Conservation (phyloP, 2,329 filamentous ascomycete species). For the Sclerotinia nivalis region DNA sequence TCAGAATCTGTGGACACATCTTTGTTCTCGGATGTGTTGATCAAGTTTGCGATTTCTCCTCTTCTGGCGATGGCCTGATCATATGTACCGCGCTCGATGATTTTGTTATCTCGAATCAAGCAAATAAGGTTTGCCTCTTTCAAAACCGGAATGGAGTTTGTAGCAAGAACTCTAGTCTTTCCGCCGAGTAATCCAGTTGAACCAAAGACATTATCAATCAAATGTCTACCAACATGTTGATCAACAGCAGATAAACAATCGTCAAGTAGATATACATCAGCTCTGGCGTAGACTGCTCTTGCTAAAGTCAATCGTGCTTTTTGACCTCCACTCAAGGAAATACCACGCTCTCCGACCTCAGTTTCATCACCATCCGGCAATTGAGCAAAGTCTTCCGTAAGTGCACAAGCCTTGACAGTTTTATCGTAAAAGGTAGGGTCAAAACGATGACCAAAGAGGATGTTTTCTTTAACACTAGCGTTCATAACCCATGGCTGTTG, state of each 20-base stretch:
- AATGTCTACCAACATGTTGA: constrained; percentile 90
- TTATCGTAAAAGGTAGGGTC: constrained; percentile 93
- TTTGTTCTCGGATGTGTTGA: constrained; percentile 70
- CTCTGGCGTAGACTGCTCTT: constrained; percentile 90
- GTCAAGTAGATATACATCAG: constrained; percentile 94
- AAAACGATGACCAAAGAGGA: constrained; percentile 92
- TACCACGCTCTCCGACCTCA: constrained; percentile 93
- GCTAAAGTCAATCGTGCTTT: constrained; percentile 92
- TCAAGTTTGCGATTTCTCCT: constrained; percentile 80
- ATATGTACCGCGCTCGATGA: constrained; percentile 87
- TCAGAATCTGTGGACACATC: constrained; percentile 48
- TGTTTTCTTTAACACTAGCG: constrained; percentile 94
- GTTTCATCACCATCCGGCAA: constrained; percentile 96
- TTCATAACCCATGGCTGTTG: constrained; percentile 98
- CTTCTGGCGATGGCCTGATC: constrained; percentile 91
- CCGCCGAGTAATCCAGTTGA: constrained; percentile 75
- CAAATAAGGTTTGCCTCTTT: constrained; percentile 87
- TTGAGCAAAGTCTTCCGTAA: constrained; percentile 86
- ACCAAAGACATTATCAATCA: constrained; percentile 93
- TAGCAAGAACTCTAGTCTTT: constrained; percentile 91
- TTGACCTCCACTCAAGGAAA: constrained; percentile 92
- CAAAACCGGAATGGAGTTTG: constrained; percentile 90
- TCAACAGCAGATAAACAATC: constrained; percentile 97
- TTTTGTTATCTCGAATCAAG: constrained; percentile 77
- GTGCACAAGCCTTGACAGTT: constrained; percentile 86